Percentiles rank a stretch among this genome's conserved stretches.
Conservation (phyloP, 371 early-diverging fungal species). For the Saksenaea oblongispora region DNA sequence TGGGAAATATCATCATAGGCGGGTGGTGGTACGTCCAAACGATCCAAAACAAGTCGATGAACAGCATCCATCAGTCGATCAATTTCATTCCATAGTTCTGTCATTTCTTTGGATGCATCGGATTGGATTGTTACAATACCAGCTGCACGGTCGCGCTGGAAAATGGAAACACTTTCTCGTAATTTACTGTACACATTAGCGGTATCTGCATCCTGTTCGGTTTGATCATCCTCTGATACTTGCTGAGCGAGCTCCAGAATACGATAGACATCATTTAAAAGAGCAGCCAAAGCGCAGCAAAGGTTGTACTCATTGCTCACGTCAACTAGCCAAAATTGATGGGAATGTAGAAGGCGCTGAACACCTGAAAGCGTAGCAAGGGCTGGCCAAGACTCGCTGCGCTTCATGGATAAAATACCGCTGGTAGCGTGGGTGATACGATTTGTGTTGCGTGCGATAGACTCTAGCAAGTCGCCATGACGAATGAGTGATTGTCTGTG, state of each 20-base stretch:
- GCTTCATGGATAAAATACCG: conserved; percentile 12
- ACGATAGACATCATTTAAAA: conserved; percentile 40
- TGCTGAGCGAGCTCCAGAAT: conserved; percentile 29
- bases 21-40: conserved; percentile 10
- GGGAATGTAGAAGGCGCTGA: conserved; percentile 25
- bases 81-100: conserved; percentile 43
- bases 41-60: background rate
- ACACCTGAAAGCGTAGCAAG: conserved; percentile 32
- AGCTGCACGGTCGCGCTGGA: conserved; percentile 23
- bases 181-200: conserved; percentile 27
- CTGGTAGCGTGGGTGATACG: conserved; percentile 12
- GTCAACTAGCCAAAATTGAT: conserved; percentile 16
- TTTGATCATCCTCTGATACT: background rate
- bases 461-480: conserved; percentile 19
- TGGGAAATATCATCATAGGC: conserved; percentile 5
- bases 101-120: conserved; percentile 16
- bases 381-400: conserved; percentile 35
- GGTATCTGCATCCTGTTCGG: background rate
- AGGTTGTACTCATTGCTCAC: conserved; percentile 39
- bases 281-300: conserved; percentile 43
- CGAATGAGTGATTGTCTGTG: background rate
- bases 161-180: conserved; percentile 24
- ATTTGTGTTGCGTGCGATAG: conserved; percentile 32
- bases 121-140: conserved; percentile 1
- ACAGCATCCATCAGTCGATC: conserved; percentile 41